These are phyloP conservation scores for Exophiala oligosperma DNA, from an alignment of 2,329 filamentous ascomycete genomes.

Conservation along the genomic window DNA sequence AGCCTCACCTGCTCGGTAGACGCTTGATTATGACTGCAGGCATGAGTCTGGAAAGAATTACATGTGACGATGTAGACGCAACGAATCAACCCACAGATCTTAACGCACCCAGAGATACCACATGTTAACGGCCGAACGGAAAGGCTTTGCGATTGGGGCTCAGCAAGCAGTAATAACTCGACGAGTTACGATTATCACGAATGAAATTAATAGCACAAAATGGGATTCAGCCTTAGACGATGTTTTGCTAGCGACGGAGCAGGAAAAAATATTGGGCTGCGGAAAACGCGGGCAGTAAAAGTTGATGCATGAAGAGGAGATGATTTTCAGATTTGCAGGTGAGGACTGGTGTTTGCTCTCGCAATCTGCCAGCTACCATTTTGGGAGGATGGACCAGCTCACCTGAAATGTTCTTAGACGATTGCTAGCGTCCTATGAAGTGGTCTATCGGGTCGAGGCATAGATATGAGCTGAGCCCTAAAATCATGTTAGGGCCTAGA, in stretches of 20 bases:
- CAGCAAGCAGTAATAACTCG: not conserved
- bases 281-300: not conserved
- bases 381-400: not conserved
- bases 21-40: not conserved
- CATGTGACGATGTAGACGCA: not conserved
- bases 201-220: not conserved
- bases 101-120: not conserved
- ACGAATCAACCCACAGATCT: not conserved
- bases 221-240: not conserved
- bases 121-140: not conserved
- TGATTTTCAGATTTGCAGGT: too few relatives aligned
- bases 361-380: too few relatives aligned
- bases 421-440: too few relatives aligned
- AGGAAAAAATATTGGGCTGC: not conserved
- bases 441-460: too few relatives aligned
- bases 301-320: too few relatives aligned
- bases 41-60: not conserved
- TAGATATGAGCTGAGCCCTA: too few relatives aligned
- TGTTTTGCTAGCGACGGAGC: constrained; percentile 1
- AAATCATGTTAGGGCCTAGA: too few relatives aligned
- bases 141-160: not conserved
- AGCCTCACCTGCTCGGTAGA: not conserved
- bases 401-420: not conserved
- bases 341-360: too few relatives aligned
- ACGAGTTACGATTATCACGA: constrained; percentile 2